Evolutionary conservation across 139 green algal genomes (phyloP).

Genomic region (Tetradesmus lagerheimii): DNA sequence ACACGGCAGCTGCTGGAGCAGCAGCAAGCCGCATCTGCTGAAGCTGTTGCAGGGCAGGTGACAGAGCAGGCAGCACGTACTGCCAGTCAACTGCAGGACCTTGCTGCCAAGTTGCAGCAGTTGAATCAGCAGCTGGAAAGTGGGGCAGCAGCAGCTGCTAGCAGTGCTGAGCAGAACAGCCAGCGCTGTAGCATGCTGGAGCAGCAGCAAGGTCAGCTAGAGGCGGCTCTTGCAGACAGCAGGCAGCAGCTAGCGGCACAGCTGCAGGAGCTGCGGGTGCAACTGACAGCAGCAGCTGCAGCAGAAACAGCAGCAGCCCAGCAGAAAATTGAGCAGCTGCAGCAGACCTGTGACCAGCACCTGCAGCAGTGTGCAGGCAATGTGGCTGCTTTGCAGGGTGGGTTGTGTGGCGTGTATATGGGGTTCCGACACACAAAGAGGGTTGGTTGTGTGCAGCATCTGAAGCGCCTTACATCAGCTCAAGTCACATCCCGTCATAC

Average conservation of each 20-base stretch:
- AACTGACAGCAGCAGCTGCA: neutral
- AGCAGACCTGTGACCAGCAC: neutral
- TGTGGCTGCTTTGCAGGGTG: neutral
- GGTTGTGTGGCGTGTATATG: neutral
- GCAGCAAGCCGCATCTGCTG: neutral
- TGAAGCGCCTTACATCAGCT: too few relatives aligned
- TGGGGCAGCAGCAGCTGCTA: neutral
- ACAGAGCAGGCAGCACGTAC: neutral
- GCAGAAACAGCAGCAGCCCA: neutral
- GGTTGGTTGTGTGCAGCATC: too few relatives aligned
- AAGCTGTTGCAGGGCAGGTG: neutral
- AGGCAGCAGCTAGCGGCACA: neutral
- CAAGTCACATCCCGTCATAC: too few relatives aligned
- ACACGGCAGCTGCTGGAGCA: conserved; percentile 9
- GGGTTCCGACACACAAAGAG: too few relatives aligned
- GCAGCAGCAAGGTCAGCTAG: neutral
- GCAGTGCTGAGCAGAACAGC: conserved; percentile 1
- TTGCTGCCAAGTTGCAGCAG: neutral
- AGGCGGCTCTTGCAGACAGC: neutral
- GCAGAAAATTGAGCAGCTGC: conserved; percentile 5
- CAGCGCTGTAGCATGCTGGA: neutral
- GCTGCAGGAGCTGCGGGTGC: neutral
- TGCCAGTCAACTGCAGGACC: neutral
- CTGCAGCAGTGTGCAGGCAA: neutral
- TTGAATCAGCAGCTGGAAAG: neutral